phyloP scores from a whole-genome alignment of 768 basidiomycete species.

The Sarcodon sp. region DNA sequence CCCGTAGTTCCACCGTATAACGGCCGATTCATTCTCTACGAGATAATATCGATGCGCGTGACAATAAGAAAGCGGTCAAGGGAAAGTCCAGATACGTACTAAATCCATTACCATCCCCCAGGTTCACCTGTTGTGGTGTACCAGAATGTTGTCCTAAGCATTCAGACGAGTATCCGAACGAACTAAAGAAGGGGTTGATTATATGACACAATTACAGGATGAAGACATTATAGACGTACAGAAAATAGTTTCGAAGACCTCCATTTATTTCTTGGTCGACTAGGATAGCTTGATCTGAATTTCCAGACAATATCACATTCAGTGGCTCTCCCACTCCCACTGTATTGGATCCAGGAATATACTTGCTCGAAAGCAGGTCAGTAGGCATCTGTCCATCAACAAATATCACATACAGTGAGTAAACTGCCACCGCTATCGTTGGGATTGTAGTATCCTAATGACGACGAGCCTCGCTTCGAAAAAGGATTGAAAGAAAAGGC shows the following conservation, averaged over 20 bases:
- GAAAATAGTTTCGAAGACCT: constrained; percentile 71
- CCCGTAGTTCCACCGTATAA: constrained; percentile 79
- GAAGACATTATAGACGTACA: constrained; percentile 31
- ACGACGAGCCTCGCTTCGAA: constrained; percentile 9
- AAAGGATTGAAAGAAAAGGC: no score
- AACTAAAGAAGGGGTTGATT: constrained; percentile 23
- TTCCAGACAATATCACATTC: constrained; percentile 68
- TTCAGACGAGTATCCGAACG: constrained; percentile 60
- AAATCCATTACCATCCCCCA: constrained; percentile 74
- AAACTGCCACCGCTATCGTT: constrained; percentile 44
- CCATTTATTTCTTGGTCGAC: constrained; percentile 46
- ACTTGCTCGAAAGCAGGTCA: constrained; percentile 16
- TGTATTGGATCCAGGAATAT: constrained; percentile 46
- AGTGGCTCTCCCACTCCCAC: constrained; percentile 76
- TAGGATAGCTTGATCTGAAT: constrained; percentile 61
- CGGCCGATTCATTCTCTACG: constrained; percentile 68
- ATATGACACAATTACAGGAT: not conserved
- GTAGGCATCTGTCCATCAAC: not conserved
- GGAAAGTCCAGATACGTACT: constrained; percentile 26
- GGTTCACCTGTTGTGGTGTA: constrained; percentile 51
- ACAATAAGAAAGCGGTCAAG: not conserved
- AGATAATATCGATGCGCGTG: not conserved
- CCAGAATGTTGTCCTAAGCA: constrained; percentile 79
- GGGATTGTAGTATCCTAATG: constrained; percentile 50
- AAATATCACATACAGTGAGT: constrained; percentile 45